Evolutionary conservation across 148 eudicot species (phyloP).

Genomic region (Vaccinium darrowii): DNA sequence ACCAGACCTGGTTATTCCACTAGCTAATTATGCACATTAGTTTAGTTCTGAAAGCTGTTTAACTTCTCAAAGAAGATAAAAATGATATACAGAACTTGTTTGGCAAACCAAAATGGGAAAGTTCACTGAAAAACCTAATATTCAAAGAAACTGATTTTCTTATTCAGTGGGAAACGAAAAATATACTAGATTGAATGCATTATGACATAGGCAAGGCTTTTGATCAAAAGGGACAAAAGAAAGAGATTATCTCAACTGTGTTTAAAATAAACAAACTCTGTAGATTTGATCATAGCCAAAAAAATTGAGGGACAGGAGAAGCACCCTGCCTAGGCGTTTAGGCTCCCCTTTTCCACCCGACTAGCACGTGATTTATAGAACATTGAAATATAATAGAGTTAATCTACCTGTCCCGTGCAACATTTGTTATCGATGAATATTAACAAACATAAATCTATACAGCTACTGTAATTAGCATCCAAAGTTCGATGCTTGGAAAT

Average conservation of each 20-base stretch:
- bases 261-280: background rate
- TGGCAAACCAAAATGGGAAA: background rate
- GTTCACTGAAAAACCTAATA: background rate
- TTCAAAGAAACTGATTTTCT: background rate
- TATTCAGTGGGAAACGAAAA: background rate
- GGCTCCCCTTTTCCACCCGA: no score
- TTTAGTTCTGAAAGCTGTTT: background rate
- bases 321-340: no score
- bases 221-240: background rate
- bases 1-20: background rate
- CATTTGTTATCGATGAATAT: background rate
- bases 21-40: background rate
- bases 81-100: background rate
- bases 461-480: background rate
- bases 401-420: background rate
- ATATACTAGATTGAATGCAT: background rate
- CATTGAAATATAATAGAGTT: background rate
- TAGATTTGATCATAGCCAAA: background rate
- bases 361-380: no score
- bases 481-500: background rate
- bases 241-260: background rate
- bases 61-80: background rate
- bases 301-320: no score
- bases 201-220: background rate
- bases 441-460: background rate